Evolutionary conservation across 164 flowering plant species (phyloP).

Genomic region (Vitis cinerea): DNA sequence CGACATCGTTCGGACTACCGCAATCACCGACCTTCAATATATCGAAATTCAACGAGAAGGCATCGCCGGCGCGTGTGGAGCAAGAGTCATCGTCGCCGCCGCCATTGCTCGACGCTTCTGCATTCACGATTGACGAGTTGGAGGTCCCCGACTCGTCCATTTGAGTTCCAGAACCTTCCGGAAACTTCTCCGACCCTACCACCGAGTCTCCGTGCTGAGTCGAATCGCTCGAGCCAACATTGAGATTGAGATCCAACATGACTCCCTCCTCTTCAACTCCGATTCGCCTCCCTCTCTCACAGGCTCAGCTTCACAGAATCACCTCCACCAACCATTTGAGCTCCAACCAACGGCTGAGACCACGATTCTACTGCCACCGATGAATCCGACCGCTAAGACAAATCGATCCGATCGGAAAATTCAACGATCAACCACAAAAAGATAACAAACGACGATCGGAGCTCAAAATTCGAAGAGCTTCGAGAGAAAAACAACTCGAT

Average conservation of each 20-base stretch:
- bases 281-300: background rate
- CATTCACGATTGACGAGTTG: constrained; percentile 70
- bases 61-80: constrained; percentile 36
- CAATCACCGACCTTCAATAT: constrained; percentile 32
- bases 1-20: constrained; percentile 18
- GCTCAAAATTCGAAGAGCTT: background rate
- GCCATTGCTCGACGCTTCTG: constrained; percentile 54
- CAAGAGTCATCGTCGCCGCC: constrained; percentile 65
- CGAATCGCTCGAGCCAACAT: constrained; percentile 31
- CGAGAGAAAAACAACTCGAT: too few species aligned
- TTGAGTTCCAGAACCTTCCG: constrained; percentile 34
- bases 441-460: background rate
- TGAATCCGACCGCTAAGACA: background rate
- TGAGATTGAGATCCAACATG: constrained; percentile 62
- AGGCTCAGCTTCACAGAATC: background rate
- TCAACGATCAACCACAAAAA: background rate
- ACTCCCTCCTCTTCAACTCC: background rate
- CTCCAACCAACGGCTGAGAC: background rate
- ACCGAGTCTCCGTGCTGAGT: constrained; percentile 22
- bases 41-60: constrained; percentile 43
- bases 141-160: constrained; percentile 73
- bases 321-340: background rate
- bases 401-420: constrained; percentile 12
- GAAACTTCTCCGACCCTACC: constrained; percentile 14
- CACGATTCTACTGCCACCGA: background rate